Conservation (phyloP, 352 stramenopile species). For the Pythium volutum region DNA sequence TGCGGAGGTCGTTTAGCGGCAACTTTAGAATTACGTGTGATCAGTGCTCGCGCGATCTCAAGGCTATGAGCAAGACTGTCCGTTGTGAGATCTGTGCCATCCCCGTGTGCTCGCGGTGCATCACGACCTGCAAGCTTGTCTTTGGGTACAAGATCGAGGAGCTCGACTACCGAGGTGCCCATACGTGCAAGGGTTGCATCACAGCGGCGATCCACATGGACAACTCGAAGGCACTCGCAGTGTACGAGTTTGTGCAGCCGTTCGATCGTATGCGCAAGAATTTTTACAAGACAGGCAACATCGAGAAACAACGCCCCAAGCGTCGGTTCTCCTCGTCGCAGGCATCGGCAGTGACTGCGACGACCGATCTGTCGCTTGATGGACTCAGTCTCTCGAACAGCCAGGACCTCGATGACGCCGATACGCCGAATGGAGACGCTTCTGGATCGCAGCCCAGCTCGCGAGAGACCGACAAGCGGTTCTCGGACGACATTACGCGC, state of each 20-base stretch:
- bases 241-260: conserved; percentile 21
- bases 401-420: background rate
- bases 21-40: background rate
- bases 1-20: background rate
- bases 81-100: conserved; percentile 9
- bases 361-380: background rate
- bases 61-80: background rate
- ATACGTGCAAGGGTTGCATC: conserved; percentile 13
- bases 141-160: background rate
- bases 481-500: background rate
- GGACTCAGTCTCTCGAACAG: background rate
- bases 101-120: conserved; percentile 3
- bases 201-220: conserved; percentile 2
- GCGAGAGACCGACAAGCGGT: background rate
- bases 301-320: background rate
- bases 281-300: background rate
- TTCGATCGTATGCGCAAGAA: conserved; percentile 2
- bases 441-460: background rate
- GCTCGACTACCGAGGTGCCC: background rate
- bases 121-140: conserved; percentile 9
- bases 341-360: background rate
- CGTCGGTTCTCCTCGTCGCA: background rate
- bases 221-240: background rate
- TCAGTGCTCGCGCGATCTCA: conserved; percentile 5
- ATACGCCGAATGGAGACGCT: background rate